Evolutionary conservation across 441 rosid species (phyloP).

Genomic region (Populus hybrid): DNA sequence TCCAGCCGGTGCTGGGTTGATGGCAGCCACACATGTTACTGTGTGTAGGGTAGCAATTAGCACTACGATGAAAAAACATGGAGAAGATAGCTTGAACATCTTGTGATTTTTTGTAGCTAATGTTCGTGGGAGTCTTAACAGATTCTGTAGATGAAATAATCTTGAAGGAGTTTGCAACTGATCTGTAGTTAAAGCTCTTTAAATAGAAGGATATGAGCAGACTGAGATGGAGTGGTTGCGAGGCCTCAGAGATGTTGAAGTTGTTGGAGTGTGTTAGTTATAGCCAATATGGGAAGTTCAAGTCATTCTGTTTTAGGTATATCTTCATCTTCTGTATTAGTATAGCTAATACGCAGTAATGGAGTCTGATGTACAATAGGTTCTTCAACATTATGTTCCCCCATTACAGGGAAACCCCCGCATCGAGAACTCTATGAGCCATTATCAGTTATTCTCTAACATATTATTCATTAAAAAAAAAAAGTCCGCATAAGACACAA

Average conservation of each 20-base stretch:
- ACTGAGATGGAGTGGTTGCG: slow-evolving; percentile 36
- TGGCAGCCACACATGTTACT: slow-evolving; percentile 30
- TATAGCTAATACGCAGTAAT: background rate
- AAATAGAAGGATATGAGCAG: slow-evolving; percentile 19
- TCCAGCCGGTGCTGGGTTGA: slow-evolving; percentile 32
- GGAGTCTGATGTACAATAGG: background rate
- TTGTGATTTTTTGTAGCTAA: slow-evolving; percentile 12
- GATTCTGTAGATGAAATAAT: slow-evolving; percentile 10
- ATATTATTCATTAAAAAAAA: no score
- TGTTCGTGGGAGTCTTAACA: slow-evolving; percentile 8
- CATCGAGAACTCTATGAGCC: background rate
- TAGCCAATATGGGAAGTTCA: background rate
- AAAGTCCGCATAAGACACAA: background rate
- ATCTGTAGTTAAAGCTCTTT: slow-evolving; percentile 15
- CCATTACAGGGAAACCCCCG: background rate
- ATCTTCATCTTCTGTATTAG: background rate
- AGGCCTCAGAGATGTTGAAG: slow-evolving; percentile 28
- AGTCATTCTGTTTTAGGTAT: slow-evolving; percentile 14
- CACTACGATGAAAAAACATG: slow-evolving; percentile 24
- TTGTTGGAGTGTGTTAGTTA: slow-evolving; percentile 28
- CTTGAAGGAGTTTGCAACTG: slow-evolving; percentile 22
- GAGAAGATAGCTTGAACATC: slow-evolving; percentile 41
- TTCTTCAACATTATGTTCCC: background rate
- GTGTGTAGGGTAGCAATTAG: slow-evolving; percentile 20
- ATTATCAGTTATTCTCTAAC: background rate